These are phyloP conservation scores for Phlyctochytrium arcticum DNA, from an alignment of 192 early-diverging fungal genomes.

Conservation along the genomic window DNA sequence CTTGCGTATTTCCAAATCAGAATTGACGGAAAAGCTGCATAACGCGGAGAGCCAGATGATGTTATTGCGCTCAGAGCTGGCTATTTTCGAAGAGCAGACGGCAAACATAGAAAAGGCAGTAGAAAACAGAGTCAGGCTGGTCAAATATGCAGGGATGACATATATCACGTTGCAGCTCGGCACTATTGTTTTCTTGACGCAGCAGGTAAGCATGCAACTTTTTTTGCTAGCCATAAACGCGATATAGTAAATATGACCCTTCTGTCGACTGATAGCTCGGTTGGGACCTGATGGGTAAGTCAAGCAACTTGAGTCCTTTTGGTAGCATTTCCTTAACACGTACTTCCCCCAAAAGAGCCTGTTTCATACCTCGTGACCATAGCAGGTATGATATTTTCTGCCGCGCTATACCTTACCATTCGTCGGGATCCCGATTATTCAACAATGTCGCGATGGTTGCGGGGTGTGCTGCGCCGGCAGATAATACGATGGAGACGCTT, in stretches of 20 bases:
- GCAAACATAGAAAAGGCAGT: neutral
- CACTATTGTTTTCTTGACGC: constrained; percentile 17
- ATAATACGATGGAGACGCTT: neutral
- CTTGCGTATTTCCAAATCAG: neutral
- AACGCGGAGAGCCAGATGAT: neutral
- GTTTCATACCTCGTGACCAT: constrained; percentile 11
- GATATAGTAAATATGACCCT: neutral
- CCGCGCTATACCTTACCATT: constrained; percentile 9
- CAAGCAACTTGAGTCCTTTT: neutral
- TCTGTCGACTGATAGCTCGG: constrained; percentile 1
- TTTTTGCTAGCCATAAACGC: neutral
- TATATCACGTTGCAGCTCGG: constrained; percentile 11
- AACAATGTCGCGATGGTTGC: constrained; percentile 6
- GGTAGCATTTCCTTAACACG: neutral
- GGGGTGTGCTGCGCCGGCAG: neutral
- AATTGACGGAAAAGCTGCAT: neutral
- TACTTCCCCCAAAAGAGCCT: constrained; percentile 10
- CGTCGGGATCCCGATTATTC: constrained; percentile 11
- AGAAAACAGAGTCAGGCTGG: neutral
- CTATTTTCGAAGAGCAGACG: neutral
- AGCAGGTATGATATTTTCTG: constrained; percentile 8
- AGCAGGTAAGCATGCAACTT: neutral
- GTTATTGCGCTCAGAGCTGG: neutral
- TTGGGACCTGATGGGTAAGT: constrained; percentile 23
- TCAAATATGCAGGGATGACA: constrained; percentile 11